Evolutionary conservation across 139 green algal species (phyloP), one percentile per base, ranked within the genome.

Genomic region (Auxenochlorella pyrenoidosa): DNA sequence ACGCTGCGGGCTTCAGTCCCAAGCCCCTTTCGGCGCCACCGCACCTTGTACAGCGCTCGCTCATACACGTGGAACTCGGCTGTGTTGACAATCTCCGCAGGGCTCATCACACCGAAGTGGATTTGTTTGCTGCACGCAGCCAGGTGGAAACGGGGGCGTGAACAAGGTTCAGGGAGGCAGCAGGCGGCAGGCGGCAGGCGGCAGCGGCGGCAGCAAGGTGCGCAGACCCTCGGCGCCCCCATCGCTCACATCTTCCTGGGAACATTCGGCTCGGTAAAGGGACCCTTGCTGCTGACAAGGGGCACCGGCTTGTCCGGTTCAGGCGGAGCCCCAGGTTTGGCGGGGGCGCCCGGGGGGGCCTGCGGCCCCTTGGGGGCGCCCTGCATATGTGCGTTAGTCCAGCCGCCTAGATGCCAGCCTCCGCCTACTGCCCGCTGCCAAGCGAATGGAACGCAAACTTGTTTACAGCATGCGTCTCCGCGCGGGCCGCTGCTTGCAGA

Each of bases 21-120:
- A n/a, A n/a, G n/a, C 6, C 47, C 47, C 6, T 54, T 6, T 10
- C 6, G 47, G 34, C 51, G 40, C 60, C 32, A 70, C 66, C 88
- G 47, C 66, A 95, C 93, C 90, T 97, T 95, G 93, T 98, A 99
- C 36, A 99, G 92, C 24, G 91, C 89, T 4, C 95, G 89, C 83
- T 99, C 96, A 79, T 94, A 97, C 0, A 98, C 94, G 54, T 98
- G 94, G 24, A 99, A 90, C 86, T 98, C 96, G 8, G 94, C 92
- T 5, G 88, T 93, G 58, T 96, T 94, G 21, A 97, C 90, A 30
- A 99, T 97, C 83, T 99, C 97, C 43, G 93, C 82, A 13, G 94
- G 88, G 0, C 91, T 95, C 94, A 98, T 96, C 63, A 98, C 51
- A 19, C 93, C 92, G 88, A 99, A 99, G 30, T 86, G 84, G 47